Conservation (phyloP, 1,284 basidiomycete species). For the Cerrena zonata region DNA sequence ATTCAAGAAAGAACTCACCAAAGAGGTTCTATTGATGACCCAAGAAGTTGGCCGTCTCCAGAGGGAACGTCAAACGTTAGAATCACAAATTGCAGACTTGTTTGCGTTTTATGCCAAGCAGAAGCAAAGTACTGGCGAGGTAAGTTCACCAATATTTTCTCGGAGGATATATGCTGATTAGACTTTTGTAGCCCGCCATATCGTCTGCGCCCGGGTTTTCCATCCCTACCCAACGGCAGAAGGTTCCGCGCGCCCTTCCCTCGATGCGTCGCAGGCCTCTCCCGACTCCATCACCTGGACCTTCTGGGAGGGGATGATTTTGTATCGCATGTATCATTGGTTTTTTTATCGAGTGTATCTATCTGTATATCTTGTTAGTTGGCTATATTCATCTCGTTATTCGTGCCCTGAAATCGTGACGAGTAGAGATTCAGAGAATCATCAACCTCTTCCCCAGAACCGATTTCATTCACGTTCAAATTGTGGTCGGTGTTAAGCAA, state of each 20-base stretch:
- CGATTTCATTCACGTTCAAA: no score
- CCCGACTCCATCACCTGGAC: constrained; percentile 5
- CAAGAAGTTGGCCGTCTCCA: constrained; percentile 70
- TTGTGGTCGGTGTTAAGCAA: no score
- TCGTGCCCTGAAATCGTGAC: no score
- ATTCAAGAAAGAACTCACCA: constrained; percentile 72
- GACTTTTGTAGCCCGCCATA: no score
- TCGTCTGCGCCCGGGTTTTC: not conserved
- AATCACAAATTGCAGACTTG: constrained; percentile 69
- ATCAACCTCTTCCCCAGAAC: no score
- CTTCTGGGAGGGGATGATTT: not conserved
- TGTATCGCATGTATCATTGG: no score
- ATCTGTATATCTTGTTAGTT: no score
- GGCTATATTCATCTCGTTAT: no score
- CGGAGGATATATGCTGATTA: not conserved
- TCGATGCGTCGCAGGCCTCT: constrained; percentile 7
- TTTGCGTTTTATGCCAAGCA: constrained; percentile 71
- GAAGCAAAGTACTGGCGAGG: constrained; percentile 34
- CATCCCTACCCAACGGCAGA: not conserved
- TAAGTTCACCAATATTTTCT: no score
- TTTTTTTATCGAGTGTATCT: no score
- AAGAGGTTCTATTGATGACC: constrained; percentile 69
- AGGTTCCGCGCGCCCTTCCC: constrained; percentile 2
- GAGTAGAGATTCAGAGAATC: no score
- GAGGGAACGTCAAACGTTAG: constrained; percentile 64